A percentile compares a stretch with the other conserved stretches of the same genome.
phyloP scores from a whole-genome alignment of 345 rosid genomes.

The Eucalyptus virginea region DNA sequence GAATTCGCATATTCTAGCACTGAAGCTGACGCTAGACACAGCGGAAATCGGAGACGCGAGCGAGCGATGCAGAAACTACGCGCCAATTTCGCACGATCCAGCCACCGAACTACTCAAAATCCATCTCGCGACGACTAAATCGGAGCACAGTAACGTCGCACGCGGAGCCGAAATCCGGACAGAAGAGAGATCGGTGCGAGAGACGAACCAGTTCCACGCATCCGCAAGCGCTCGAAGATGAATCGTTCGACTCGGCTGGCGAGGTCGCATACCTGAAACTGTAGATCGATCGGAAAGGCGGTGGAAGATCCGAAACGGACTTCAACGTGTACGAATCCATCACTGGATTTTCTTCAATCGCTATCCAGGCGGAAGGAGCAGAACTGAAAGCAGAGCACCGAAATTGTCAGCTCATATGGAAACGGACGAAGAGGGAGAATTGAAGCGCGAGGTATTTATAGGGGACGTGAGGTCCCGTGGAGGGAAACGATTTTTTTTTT shows the following conservation, averaged over 20 bases:
- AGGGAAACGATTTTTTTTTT: not conserved
- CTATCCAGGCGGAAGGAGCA: not conserved
- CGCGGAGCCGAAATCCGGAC: not conserved
- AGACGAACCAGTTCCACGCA: not conserved
- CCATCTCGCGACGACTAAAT: not conserved
- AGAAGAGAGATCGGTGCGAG: not conserved
- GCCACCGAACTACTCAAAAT: not conserved
- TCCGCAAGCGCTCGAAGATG: not conserved
- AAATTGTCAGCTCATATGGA: not conserved
- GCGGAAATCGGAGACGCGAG: not conserved
- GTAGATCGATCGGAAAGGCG: constrained; percentile 56
- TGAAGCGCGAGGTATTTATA: not conserved
- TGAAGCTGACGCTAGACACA: not conserved
- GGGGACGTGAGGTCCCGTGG: not conserved
- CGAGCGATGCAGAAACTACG: not conserved
- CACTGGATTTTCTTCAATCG: not conserved
- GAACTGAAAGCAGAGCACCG: not conserved
- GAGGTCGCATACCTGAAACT: constrained; percentile 46
- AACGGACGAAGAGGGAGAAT: not conserved
- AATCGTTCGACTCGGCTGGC: not conserved
- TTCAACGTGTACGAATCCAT: constrained; percentile 74
- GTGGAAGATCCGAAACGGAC: constrained; percentile 70
- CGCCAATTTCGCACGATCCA: not conserved
- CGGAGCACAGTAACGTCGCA: not conserved
- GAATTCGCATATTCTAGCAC: not conserved